phyloP scores from a whole-genome alignment of 371 early-diverging fungal genomes.

The Lichtheimia corymbifera region DNA sequence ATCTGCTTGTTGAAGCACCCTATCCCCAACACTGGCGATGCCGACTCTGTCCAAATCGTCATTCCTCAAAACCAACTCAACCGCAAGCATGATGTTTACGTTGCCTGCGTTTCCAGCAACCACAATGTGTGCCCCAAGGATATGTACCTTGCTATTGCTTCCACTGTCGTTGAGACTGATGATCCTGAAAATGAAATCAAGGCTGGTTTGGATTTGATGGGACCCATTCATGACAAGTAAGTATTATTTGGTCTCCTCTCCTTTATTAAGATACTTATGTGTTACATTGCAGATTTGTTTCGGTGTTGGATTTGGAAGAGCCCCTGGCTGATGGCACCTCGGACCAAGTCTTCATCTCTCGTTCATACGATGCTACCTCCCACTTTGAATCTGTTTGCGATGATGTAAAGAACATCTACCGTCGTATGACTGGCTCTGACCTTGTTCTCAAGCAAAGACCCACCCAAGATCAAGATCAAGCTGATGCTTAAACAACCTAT shows the following conservation, averaged over 20 bases:
- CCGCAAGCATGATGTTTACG: constrained; percentile 93
- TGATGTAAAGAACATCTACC: constrained; percentile 94
- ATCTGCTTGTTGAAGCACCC: constrained; percentile 94
- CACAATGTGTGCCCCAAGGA: constrained; percentile 92
- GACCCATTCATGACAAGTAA: constrained; percentile 86
- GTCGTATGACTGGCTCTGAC: constrained; percentile 87
- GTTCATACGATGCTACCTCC: constrained; percentile 97
- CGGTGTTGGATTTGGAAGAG: constrained; percentile 80
- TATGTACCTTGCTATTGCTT: constrained; percentile 92
- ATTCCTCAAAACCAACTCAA: constrained; percentile 95
- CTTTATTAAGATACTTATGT: background rate
- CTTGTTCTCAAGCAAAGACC: constrained; percentile 74
- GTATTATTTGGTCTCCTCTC: constrained; percentile 1
- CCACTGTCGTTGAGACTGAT: constrained; percentile 90
- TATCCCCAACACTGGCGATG: constrained; percentile 87
- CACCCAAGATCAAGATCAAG: constrained; percentile 43
- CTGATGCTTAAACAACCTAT: constrained; percentile 10
- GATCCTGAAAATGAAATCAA: constrained; percentile 90
- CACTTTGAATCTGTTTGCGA: constrained; percentile 98
- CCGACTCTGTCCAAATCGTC: constrained; percentile 93
- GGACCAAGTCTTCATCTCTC: constrained; percentile 88
- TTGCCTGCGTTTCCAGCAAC: constrained; percentile 86
- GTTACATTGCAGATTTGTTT: constrained; percentile 59
- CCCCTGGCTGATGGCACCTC: constrained; percentile 82
- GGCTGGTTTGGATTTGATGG: constrained; percentile 86